These are phyloP conservation scores for Antitrichia curtipendula DNA, from an alignment of 225 moss, liverwort and hornwort species.

Conservation along the genomic window DNA sequence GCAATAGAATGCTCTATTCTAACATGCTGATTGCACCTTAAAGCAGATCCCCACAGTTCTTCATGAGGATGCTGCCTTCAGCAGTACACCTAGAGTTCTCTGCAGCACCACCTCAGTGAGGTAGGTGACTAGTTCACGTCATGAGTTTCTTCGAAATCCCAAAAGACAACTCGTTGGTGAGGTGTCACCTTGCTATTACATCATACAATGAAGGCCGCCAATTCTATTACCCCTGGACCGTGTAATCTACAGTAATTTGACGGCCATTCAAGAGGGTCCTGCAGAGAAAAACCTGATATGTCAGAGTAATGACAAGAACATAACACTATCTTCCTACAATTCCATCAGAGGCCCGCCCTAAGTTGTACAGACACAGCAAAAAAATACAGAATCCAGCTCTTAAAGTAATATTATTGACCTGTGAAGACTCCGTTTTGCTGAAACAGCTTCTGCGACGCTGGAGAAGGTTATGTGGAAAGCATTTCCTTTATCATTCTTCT, in stretches of 20 bases:
- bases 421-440: slow-evolving; percentile 79
- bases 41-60: not conserved
- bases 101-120: not conserved
- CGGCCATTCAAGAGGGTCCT: slow-evolving; percentile 76
- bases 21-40: not conserved
- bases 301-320: not conserved
- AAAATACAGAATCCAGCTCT: not conserved
- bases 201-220: not conserved
- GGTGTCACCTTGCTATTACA: not conserved
- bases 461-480: slow-evolving; percentile 83
- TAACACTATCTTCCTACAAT: not conserved
- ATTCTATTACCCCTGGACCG: slow-evolving; percentile 40
- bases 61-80: not conserved
- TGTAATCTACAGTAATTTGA: slow-evolving; percentile 91
- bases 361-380: not conserved
- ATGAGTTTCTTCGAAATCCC: not conserved
- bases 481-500: slow-evolving; percentile 68
- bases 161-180: not conserved
- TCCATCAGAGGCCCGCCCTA: not conserved
- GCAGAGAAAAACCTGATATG: not conserved
- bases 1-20: not conserved
- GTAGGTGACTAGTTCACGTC: not conserved
- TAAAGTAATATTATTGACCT: slow-evolving; percentile 17
- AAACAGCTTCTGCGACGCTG: slow-evolving; percentile 69
- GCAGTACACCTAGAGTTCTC: not conserved